Evolutionary conservation across 352 stramenopile species (phyloP), one percentile per base, ranked within the genome.

Genomic region (Phytophthora palmivora): DNA sequence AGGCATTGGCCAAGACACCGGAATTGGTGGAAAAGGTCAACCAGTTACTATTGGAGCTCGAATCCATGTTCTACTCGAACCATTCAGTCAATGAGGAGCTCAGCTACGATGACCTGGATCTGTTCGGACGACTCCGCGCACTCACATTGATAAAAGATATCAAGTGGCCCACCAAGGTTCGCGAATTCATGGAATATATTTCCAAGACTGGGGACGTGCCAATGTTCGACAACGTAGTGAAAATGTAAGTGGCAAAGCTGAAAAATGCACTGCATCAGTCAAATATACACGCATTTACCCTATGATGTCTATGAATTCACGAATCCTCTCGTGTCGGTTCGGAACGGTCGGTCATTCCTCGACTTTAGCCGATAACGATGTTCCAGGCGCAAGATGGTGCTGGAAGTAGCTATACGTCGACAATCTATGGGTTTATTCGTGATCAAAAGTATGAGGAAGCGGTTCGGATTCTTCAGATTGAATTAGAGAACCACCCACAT

Each of bases 391-490:
- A 88, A 38, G 83, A 90, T 44, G 76, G 76, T 49, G 53, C 55
- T 21, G 71, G 79, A 47, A 84, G 78, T 52, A 94, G 86, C 82
- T 98, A 98, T 74, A 98, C 95, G 58, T 87, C 87, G 42, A 96
- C 85, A 22, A 96, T 99, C 53, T 99, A 99, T 64, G 88, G 89
- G 16, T 92, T 89, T 55, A 98, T 99, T 44, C 91, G 94, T 48
- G 92, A 98, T 57, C 79, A 95, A 56, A 96, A 98, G 63, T 99
- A 98, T 67, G 76, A 85, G 14, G 93, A 98, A 66, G 96, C 96
- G 9, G 92, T 98, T 58, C 73, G 89, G 28, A 86, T 98, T 33
- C 81, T 99, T 33, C 91, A 87, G 66, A 94, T 95, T 54, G 88
- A 98, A 60, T 73, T 98, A 24, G 89, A 98, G 67, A 97, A 96